Evolutionary conservation across 371 early-diverging fungal genomes (phyloP), one percentile per base, ranked within the genome.

Genomic region (Rhizomucor miehei): DNA sequence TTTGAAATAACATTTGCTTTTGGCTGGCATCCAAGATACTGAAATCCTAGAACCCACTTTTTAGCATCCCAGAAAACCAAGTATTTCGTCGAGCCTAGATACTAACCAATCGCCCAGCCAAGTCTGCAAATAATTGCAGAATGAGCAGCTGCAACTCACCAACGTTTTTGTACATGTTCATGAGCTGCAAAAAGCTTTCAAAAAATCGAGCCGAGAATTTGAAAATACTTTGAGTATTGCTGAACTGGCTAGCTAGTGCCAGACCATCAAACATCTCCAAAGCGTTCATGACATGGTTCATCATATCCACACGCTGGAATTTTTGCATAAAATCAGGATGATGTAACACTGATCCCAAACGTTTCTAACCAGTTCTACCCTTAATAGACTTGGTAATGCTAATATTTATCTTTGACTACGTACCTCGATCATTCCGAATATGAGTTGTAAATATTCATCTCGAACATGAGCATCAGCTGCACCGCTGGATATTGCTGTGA

Each of bases 181-280:
- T 72, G 29, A 91, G 61, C 46, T 81, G 73, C 12, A 84, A 65
- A 59, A 91, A 80, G 34, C 80, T 77, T 23, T 80, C 80, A 51
- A 89, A 85, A 60, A 82, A 84, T n/a, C 76, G 66, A 2, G 82
- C 61, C 50, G 76, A 82, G 24, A 83, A 80, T 1, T 52, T 38
- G 57, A 82, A 88, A 41, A 89, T 82, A 35, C 66, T 65, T 19
- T 62, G 71, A 12, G 85, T 82, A 52, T 87, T 91, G 48, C 64
- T 70, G 56, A 73, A 80, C 53, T 89, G 82, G 34, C 82, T 73
- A 6, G 89, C 84, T 20, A 87, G 61, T n/a, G 89, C 89, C 9
- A 91, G 66, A 29, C 92, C 92, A 59, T 84, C 85, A 66, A 87
- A 85, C 87, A 91, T 82, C 78, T 91, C 90, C 48, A 89, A 54